Percentiles rank a stretch among this genome's conserved stretches.
Evolutionary conservation across 2,329 filamentous ascomycete genomes (phyloP).

Genomic region (Decorospora gaudefroyi): DNA sequence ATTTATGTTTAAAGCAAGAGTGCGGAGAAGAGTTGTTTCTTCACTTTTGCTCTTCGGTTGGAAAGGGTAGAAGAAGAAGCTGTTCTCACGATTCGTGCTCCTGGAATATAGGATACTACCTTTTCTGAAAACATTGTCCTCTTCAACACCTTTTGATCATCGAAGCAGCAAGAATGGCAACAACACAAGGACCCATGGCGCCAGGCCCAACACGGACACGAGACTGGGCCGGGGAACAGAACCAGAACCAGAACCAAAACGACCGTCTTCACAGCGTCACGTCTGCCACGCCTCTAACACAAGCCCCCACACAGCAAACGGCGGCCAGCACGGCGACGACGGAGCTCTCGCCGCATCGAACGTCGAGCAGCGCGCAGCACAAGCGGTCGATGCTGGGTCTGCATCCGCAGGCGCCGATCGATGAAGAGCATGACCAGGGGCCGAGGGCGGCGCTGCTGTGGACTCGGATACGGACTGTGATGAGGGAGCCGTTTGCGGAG

Average conservation of each 20-base stretch:
- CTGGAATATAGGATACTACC: no score
- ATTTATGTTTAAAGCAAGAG: no score
- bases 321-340: constrained; percentile 12
- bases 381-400: constrained; percentile 43
- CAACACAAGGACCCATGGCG: constrained; percentile 20
- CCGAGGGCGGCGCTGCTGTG: constrained; percentile 46
- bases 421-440: constrained; percentile 49
- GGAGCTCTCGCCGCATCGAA: constrained; percentile 20
- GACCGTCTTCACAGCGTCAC: constrained; percentile 13
- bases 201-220: constrained; percentile 23
- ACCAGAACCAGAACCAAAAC: constrained; percentile 14
- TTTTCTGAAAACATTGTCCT: no score
- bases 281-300: constrained; percentile 20
- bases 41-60: no score
- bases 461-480: constrained; percentile 43
- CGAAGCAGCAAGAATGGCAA: no score
- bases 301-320: constrained; percentile 27
- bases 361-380: constrained; percentile 28
- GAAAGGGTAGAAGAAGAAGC: no score
- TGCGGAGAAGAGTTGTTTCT: no score
- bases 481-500: constrained; percentile 53
- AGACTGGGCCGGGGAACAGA: constrained; percentile 31
- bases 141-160: no score
- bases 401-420: constrained; percentile 48
- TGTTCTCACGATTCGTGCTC: no score